Evolutionary conservation across 1,284 basidiomycete genomes (phyloP).

Genomic region (Malassezia sp.): DNA sequence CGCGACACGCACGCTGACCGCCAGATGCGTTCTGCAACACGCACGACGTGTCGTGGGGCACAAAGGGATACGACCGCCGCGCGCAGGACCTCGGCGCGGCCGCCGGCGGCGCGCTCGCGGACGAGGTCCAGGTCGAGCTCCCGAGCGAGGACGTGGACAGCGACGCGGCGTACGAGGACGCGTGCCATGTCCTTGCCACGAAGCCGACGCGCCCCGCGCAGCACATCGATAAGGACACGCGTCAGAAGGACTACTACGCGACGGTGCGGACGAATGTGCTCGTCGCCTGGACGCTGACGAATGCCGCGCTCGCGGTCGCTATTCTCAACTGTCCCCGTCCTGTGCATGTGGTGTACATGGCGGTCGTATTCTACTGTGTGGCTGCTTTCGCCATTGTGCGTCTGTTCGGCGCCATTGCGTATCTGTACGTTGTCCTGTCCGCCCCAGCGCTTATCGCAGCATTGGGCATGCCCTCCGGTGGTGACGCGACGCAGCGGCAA

Average conservation of each 20-base stretch:
- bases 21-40: conserved; percentile 42
- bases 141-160: conserved; percentile 40
- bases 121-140: conserved; percentile 38
- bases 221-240: conserved; percentile 27
- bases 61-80: conserved; percentile 40
- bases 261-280: conserved; percentile 83
- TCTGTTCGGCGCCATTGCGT: conserved; percentile 25
- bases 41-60: conserved; percentile 42
- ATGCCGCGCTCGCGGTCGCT: conserved; percentile 36
- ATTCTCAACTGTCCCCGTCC: conserved; percentile 23
- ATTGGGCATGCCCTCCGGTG: background rate
- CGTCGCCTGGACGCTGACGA: conserved; percentile 57
- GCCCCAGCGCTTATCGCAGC: background rate
- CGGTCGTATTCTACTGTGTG: conserved; percentile 35
- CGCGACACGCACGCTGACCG: background rate
- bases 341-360: conserved; percentile 39
- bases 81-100: conserved; percentile 39
- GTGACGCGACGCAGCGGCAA: no score
- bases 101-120: conserved; percentile 7
- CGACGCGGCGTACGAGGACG: conserved; percentile 43
- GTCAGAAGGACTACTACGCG: conserved; percentile 44
- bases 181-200: conserved; percentile 35
- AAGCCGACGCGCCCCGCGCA: conserved; percentile 21
- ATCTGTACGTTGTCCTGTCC: conserved; percentile 10
- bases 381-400: conserved; percentile 34